A percentile compares a stretch with the other conserved stretches of the same genome.
These are phyloP conservation scores for Parmales sp. DNA, from an alignment of 108 stramenopile genomes.

Conservation along the genomic window DNA sequence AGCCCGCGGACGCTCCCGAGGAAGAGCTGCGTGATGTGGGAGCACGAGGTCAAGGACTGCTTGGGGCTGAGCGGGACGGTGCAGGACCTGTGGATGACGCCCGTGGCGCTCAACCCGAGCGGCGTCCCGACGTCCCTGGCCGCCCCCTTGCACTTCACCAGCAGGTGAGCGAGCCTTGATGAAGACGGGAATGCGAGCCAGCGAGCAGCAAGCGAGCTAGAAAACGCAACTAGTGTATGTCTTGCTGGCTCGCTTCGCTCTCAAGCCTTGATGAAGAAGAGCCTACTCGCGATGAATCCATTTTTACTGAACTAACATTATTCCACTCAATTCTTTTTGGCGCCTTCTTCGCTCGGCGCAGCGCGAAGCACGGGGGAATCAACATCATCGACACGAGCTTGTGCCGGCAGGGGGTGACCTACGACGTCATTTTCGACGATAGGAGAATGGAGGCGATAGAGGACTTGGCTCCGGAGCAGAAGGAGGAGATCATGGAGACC, in stretches of 20 bases:
- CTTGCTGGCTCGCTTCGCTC: too few relatives aligned
- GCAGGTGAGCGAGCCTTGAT: too few relatives aligned
- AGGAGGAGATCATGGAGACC: conserved; percentile 9
- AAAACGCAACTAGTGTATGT: too few relatives aligned
- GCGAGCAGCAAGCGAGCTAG: too few relatives aligned
- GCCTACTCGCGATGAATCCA: too few relatives aligned
- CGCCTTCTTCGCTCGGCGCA: too few relatives aligned
- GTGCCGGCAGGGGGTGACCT: not conserved
- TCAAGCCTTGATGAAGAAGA: too few relatives aligned
- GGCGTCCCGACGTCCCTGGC: not conserved
- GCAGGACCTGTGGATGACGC: not conserved
- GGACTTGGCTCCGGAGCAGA: not conserved
- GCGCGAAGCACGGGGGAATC: not conserved
- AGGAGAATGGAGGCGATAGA: not conserved
- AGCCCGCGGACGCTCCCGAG: not conserved
- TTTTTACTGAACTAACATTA: too few relatives aligned
- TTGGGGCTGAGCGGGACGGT: not conserved
- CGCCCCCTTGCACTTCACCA: not conserved
- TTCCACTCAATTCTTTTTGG: too few relatives aligned
- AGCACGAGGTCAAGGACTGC: not conserved
- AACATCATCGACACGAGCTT: not conserved
- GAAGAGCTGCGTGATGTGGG: not conserved
- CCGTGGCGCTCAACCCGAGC: not conserved
- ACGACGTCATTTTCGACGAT: not conserved
- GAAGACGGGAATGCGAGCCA: too few relatives aligned